These are phyloP conservation scores for Quercus agrifolia DNA, from an alignment of 306 rosid species.

Conservation along the genomic window DNA sequence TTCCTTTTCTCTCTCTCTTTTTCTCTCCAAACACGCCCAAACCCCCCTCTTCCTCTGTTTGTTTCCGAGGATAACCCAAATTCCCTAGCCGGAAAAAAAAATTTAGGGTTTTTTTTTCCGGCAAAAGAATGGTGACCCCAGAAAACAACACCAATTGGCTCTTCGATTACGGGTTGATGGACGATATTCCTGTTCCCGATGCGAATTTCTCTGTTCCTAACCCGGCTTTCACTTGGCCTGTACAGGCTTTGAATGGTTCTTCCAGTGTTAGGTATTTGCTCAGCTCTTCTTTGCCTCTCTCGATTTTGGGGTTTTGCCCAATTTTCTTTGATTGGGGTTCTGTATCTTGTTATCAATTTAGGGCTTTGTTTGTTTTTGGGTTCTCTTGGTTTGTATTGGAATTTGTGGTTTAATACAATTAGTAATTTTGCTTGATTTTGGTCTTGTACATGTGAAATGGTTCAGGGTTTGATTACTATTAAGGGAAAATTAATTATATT, in stretches of 20 bases:
- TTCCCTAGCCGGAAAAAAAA: constrained; percentile 10
- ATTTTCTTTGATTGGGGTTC: not conserved
- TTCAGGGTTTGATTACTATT: not conserved
- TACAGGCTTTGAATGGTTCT: constrained; percentile 43
- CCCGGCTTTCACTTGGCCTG: constrained; percentile 69
- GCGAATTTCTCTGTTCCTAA: constrained; percentile 49
- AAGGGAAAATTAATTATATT: not conserved
- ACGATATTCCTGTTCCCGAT: constrained; percentile 66
- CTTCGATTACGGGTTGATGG: constrained; percentile 71
- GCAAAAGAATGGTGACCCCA: constrained; percentile 70
- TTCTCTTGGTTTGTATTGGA: not conserved
- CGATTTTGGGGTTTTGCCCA: not conserved
- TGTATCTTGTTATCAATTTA: not conserved
- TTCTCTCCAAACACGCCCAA: constrained; percentile 12
- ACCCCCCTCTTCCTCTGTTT: constrained; percentile 18
- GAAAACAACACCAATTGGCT: constrained; percentile 90
- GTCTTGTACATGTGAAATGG: not conserved
- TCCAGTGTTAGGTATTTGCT: constrained; percentile 48
- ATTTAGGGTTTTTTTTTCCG: constrained; percentile 22
- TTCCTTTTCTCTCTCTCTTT: not conserved
- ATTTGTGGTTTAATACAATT: not conserved
- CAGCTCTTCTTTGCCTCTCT: not conserved
- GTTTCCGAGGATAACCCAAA: constrained; percentile 18
- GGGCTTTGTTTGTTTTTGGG: not conserved
- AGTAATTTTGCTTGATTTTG: not conserved